Base-by-base conservation (phyloP, 495 filamentous ascomycete species). In the Terfezia claveryi region DNA sequence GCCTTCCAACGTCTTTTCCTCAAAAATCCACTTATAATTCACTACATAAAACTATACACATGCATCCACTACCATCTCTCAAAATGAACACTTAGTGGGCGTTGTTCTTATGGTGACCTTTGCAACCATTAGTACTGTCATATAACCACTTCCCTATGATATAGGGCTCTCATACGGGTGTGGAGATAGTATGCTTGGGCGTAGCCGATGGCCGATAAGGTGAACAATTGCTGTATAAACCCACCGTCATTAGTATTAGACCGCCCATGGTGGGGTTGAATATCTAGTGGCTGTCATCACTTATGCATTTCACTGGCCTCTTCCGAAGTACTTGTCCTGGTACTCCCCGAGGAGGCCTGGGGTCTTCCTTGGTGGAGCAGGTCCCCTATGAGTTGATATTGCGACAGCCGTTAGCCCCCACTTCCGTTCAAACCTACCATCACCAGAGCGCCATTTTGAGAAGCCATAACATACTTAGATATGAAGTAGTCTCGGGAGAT, bases 131-230 rank as follows among this genome's bases (percentile, higher is more conserved):
- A 32, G 27, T 32, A 7, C 27, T 32, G 27, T 32, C 27, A 32
- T 32, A 32, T 32, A 32, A 4, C 27, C 7, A 32, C 20, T 32
- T 32, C 27, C 2, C 27, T 32, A 32, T 32, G 27, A 27, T 27
- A 5, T 27, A 27, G 2, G 27, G 27, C 27, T 32, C 55, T 76
- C 86, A 68, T 80, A 98, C 91, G 87, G 61, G 96, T 78, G 72
- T 99, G 92, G 83, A 92, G 96, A 77, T 98, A 96, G 80, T 98
- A 98, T 71, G 91, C 83, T 73, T 94, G 83, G 59, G 82, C 82
- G 72, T 99, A 99, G 61, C 87, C 87, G 57, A 95, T 62, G 55
- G 77, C 68, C 57, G 64, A 98, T 87, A 61, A 81, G 76, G 69
- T 98, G 91, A 58, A 85, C 73, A 61, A 96, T 72, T 57, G 91